Evolutionary conservation across 2,329 filamentous ascomycete species (phyloP), one percentile per base, ranked within the genome.

Genomic region (Cordyceps tenuipes): DNA sequence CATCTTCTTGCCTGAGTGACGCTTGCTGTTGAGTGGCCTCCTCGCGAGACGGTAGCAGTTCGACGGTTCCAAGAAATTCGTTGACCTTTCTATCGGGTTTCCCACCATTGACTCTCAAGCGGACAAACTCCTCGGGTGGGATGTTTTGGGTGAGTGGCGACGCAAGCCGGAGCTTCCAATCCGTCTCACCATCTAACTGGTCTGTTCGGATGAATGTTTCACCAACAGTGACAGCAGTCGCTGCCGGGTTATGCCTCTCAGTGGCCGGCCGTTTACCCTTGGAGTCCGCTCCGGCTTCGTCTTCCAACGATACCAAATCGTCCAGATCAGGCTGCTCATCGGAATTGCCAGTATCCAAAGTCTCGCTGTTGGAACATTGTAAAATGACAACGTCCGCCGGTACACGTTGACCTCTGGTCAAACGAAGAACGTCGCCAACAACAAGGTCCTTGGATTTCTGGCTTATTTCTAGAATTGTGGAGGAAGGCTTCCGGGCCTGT

Each of bases 191-290:
- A 68, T 99, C 94, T 10, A 99, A 81, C 70, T 99, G 94, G 72
- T 99, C 94, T 2, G 95, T 99, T 62, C 94, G 84, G 69, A 99
- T 97, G 68, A 99, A 99, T 0, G 93, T 93, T 74, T 99, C 95
- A 31, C 91, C 91, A 29, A 80, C 79, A n/a, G 81, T 74, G 19
- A 75, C 73, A 52, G 68, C 71, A 43, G 74, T 72, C 2, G 66
- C 64, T 51, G 71, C 67, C 41, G 67, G 64, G 34, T 68, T 65
- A 2, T 60, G 49, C 2, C 65, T 26, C 12, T 69, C 68, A 46
- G 65, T 61, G 48, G 69, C 68, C 31, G 72, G 71, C 47, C 71
- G 68, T 52, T 75, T 77, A 17, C 69, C 70, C 47, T 75, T 73
- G 1, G 67, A 65, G 41, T 66, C 64, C n/a, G 66, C 57, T 64